Evolutionary conservation across 2,329 filamentous ascomycete genomes (phyloP).

Genomic region (Cryoendolithus antarcticus): DNA sequence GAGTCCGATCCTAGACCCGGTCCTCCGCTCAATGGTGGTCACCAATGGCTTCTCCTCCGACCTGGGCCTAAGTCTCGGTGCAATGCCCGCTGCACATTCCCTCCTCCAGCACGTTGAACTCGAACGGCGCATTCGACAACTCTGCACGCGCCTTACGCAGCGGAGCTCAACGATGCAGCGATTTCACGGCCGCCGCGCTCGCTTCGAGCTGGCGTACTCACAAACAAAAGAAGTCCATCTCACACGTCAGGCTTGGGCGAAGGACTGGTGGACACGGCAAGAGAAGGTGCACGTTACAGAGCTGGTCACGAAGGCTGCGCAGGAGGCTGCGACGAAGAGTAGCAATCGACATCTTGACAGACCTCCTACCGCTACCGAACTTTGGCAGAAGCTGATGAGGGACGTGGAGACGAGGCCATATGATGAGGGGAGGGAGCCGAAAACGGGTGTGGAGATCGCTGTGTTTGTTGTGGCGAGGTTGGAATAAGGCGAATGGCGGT

Average conservation of each 20-base stretch:
- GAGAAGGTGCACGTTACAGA: constrained; percentile 48
- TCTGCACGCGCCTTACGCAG: constrained; percentile 17
- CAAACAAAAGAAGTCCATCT: constrained; percentile 40
- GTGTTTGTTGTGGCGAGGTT: constrained; percentile 33
- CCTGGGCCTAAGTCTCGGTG: constrained; percentile 41
- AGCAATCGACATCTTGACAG: constrained; percentile 21
- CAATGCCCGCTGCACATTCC: constrained; percentile 39
- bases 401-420: constrained; percentile 43
- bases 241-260: constrained; percentile 42
- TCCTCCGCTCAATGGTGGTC: constrained; percentile 46
- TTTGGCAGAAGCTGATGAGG: constrained; percentile 48
- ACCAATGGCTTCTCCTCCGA: constrained; percentile 47
- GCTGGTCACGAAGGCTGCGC: constrained; percentile 33
- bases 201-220: constrained; percentile 35
- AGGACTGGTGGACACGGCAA: constrained; percentile 53
- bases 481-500: constrained; percentile 8
- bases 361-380: constrained; percentile 33
- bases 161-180: constrained; percentile 17
- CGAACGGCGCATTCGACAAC: constrained; percentile 10
- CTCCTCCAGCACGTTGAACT: constrained; percentile 41
- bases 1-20: constrained; percentile 48
- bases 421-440: constrained; percentile 30
- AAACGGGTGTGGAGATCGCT: constrained; percentile 34
- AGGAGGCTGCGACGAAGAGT: constrained; percentile 29
- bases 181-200: constrained; percentile 20